Evolutionary conservation across 2,329 filamentous ascomycete genomes (phyloP), one percentile per base, ranked within the genome.

Genomic region (Elsinoe batatas): DNA sequence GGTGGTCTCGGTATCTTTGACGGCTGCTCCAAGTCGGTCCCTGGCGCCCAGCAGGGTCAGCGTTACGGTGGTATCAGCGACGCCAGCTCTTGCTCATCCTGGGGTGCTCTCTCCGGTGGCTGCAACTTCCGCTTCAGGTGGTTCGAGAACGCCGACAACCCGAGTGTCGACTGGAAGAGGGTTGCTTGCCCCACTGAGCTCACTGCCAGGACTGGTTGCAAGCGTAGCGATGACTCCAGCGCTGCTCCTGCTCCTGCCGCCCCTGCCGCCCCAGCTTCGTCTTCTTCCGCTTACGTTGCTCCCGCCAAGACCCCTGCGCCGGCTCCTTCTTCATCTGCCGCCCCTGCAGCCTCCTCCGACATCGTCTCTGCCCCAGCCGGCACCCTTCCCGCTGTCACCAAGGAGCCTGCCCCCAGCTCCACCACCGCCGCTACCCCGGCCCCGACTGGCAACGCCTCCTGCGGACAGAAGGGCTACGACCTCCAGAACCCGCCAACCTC

Each of bases 91-190:
- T 84, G 81, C 68, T 70, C 74, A 58, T 64, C 66, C 53, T 78
- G 81, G 68, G 68, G 64, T 36, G 69, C 72, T 36, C 72, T 84
- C 53, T 76, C 80, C 70, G 71, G 68, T 8, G 81, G 81, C 7
- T 84, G 81, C 69, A 71, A 76, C 65, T 84, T 80, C 78, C 78
- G 80, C 58, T 84, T 83, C 64, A 61, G 61, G 49, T 84, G 80
- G 80, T 82, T 83, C 68, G 63, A 72, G 60, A 76, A 76, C 59
- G 74, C 79, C 49, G 77, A 82, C 64, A 83, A 82, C 68, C 79
- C 80, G 5, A 56, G 42, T 18, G 50, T 58, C 13, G 42, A 54
- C 38, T 60, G 53, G n/a, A 69, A 73, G 67, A 73, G 79, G 67
- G 79, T 84, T 11, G 71, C 74, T 59, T 82, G 79, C 66, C 79